A percentile compares a stretch with the other conserved stretches of the same genome.
phyloP scores from a whole-genome alignment of 108 stramenopile genomes.

The Craspedostauros australis region DNA sequence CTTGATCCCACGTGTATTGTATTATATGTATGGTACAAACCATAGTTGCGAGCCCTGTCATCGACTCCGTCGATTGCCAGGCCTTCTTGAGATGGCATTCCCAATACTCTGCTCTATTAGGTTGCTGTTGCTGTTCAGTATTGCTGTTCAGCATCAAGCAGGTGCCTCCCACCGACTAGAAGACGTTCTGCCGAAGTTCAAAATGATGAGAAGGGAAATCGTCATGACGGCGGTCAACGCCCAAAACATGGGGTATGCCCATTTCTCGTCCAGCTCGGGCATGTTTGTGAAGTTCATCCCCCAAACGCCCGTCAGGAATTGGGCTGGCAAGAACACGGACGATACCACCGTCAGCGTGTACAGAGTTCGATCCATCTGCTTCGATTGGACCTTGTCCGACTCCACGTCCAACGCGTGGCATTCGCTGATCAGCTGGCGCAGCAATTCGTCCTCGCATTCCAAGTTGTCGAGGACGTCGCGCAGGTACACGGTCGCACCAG shows the following conservation, averaged over 20 bases:
- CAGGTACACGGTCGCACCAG: slow-evolving; percentile 26
- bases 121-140: no score
- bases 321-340: slow-evolving; percentile 21
- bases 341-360: slow-evolving; percentile 32
- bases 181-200: no score
- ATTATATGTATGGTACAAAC: no score
- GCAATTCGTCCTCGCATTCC: slow-evolving; percentile 23
- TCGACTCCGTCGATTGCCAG: no score
- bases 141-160: no score
- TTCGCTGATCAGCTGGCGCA: slow-evolving; percentile 7
- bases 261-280: slow-evolving; percentile 18
- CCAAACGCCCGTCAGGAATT: slow-evolving; percentile 26
- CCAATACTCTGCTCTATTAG: no score
- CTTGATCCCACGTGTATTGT: no score
- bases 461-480: slow-evolving; percentile 34
- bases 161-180: no score
- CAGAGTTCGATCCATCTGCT: slow-evolving; percentile 27
- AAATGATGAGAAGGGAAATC: no score
- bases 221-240: slow-evolving; percentile 6
- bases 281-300: slow-evolving; percentile 38
- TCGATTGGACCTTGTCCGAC: slow-evolving; percentile 19
- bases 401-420: slow-evolving; percentile 12
- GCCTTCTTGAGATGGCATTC: no score
- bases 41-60: no score
- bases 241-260: slow-evolving; percentile 36